These are phyloP conservation scores for Nakazawaea pomicola DNA, from an alignment of 805 yeast species.

Conservation along the genomic window DNA sequence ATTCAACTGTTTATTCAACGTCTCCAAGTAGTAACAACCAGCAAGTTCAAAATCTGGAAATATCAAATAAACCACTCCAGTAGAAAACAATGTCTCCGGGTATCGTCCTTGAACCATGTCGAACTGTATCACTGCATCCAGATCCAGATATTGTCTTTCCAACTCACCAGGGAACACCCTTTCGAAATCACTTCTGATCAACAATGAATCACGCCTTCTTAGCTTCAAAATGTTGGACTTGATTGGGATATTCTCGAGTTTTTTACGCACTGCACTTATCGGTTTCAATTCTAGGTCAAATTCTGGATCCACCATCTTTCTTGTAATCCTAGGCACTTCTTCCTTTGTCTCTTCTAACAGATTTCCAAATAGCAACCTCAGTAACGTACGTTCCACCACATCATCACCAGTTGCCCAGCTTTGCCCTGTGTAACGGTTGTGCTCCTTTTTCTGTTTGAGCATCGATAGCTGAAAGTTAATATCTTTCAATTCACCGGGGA, in stretches of 20 bases:
- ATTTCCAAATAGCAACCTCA: constrained; percentile 7
- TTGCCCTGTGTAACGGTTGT: background rate
- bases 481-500: constrained; percentile 7
- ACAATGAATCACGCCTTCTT: constrained; percentile 31
- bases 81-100: constrained; percentile 36
- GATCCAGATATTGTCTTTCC: constrained; percentile 24
- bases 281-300: background rate
- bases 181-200: constrained; percentile 34
- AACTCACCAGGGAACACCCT: constrained; percentile 31
- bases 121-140: too few species aligned
- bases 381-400: constrained; percentile 5
- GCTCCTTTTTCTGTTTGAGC: background rate
- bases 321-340: background rate
- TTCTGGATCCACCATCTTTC: background rate
- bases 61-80: constrained; percentile 48
- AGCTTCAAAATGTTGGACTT: constrained; percentile 32
- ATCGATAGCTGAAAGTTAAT: background rate
- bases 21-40: constrained; percentile 45
- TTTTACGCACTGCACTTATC: background rate
- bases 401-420: background rate
- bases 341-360: constrained; percentile 24
- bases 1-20: constrained; percentile 41
- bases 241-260: constrained; percentile 7
- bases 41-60: constrained; percentile 47
- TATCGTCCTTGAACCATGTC: constrained; percentile 46